These are phyloP conservation scores for Cyclocybe aegerita DNA, from an alignment of 768 basidiomycete species.

Conservation along the genomic window DNA sequence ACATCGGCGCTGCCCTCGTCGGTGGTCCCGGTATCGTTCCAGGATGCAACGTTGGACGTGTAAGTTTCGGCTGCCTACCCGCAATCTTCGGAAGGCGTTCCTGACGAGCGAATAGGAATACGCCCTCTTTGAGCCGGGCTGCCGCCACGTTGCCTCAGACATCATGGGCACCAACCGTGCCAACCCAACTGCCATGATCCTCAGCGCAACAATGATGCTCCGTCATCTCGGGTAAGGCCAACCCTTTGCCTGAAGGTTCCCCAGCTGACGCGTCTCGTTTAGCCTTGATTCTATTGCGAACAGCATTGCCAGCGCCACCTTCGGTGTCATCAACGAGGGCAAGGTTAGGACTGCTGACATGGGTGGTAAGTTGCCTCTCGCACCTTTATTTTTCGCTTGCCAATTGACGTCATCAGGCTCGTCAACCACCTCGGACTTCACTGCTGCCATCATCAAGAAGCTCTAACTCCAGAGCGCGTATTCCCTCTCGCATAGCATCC, in stretches of 20 bases:
- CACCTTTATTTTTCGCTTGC: constrained; percentile 1
- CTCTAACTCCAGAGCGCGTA: constrained; percentile 33
- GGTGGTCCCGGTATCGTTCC: constrained; percentile 98
- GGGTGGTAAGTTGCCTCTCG: constrained; percentile 64
- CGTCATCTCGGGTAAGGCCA: constrained; percentile 80
- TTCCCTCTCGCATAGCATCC: neutral
- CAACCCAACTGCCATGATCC: constrained; percentile 97
- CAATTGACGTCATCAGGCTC: constrained; percentile 50
- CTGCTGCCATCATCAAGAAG: constrained; percentile 85
- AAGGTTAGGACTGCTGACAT: constrained; percentile 93
- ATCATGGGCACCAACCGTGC: constrained; percentile 96
- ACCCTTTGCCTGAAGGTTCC: constrained; percentile 1
- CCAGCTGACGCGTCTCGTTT: constrained; percentile 2
- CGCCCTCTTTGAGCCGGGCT: constrained; percentile 98
- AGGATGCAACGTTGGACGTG: constrained; percentile 95
- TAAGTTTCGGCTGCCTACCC: constrained; percentile 29
- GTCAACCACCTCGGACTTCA: constrained; percentile 93
- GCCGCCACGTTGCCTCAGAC: constrained; percentile 91
- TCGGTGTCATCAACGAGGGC: constrained; percentile 87
- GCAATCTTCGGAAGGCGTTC: neutral
- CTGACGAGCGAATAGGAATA: constrained; percentile 63
- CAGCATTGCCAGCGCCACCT: constrained; percentile 87
- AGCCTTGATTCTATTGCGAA: constrained; percentile 94
- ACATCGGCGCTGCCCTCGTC: constrained; percentile 98
- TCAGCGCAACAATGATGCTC: constrained; percentile 97